Base-by-base conservation (phyloP, 2,329 filamentous ascomycete species). In the Trichoderma sp. region DNA sequence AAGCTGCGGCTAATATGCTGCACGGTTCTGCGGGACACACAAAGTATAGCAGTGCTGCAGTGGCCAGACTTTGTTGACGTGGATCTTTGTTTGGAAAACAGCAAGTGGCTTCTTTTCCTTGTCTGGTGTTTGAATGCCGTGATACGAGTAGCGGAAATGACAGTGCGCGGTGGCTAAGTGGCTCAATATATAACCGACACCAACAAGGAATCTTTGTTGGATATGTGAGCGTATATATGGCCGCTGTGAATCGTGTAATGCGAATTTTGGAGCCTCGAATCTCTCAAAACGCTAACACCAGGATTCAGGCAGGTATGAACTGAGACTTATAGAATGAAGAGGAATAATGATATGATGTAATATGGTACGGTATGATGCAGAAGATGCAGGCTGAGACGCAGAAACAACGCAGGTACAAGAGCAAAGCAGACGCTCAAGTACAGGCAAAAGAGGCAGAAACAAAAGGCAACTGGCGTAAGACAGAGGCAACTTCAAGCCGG, bases 351-450 rank as follows among this genome's bases (percentile, higher is more conserved):
- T 21, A 9, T 51, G 43, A 51, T 47, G 11, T 21, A 11, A 47
- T 39, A 1, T 1, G 43, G 15, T 51, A 12, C 11, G n/a, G 9
- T 3, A 18, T n/a, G 43, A 11, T 3, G 43, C 9, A 51, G n/a
- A 51, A 34, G 28, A 60, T 11, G 57, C 30, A 34, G n/a, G 58
- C 32, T 26, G 32, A 62, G n/a, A 39, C 18, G 58, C 7, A 61
- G 58, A 61, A 61, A 3, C 58, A 18, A n/a, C 7, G 58, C 32
- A 80, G 4, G 81, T 80, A 12, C 78, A 79, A 30, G 24, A 39
- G 83, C 32, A 79, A 73, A 78, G 78, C 24, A 11, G 76, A 76
- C 15, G 83, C 81, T 36, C 81, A 83, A 26, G 78, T 75, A 12
- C 76, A 77, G 62, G 81, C 78, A 77, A 28, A 82, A 34, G 21